Evolutionary conservation across 768 basidiomycete species (phyloP), one percentile per base, ranked within the genome.

Genomic region (Tulasnella sp.): DNA sequence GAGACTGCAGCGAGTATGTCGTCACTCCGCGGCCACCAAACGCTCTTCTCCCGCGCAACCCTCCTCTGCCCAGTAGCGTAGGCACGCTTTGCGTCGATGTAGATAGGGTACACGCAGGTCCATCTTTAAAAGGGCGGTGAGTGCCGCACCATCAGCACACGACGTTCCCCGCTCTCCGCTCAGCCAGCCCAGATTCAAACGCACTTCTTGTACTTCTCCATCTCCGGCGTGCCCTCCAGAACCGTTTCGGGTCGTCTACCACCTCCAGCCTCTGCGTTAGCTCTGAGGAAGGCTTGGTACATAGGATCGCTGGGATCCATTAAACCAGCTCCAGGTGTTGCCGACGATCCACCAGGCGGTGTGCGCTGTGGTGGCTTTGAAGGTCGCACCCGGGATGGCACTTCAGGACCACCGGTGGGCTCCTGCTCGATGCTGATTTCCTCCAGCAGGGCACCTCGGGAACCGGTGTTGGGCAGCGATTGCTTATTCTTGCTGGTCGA

Each of bases 101-200:
- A 98, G 82, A 98, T 93, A 6, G 97, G 97, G 84, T 99, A 99
- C 82, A 99, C 90, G 81, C 93, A 94, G 69, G 94, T 92, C 96
- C 96, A 98, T 82, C 96, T 98, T 82, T 18, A 75, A 79, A 73
- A 61, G 32, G 77, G 71, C 37, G 77, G 70, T n/a, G 29, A 18
- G 29, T n/a, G 37, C 18, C 29, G 51, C 16, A 48, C 23, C 37
- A 26, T 72, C 39, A 46, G 71, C 71, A 77, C 69, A 70, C 75
- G 40, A 32, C 39, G n/a, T 32, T 29, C 70, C 23, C 20, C 39
- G 32, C 39, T 70, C 16, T 70, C 69, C 32, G 69, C 37, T 39
- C 5, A 16, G 23, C 35, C 20, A 72, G 70, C 37, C 70, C 32
- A 70, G 51, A 32, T 67, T 67, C 39, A 77, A 76, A 87, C 89